phyloP scores from a whole-genome alignment of 1,284 basidiomycete species.

The Microbotryum silenes-acaulis region DNA sequence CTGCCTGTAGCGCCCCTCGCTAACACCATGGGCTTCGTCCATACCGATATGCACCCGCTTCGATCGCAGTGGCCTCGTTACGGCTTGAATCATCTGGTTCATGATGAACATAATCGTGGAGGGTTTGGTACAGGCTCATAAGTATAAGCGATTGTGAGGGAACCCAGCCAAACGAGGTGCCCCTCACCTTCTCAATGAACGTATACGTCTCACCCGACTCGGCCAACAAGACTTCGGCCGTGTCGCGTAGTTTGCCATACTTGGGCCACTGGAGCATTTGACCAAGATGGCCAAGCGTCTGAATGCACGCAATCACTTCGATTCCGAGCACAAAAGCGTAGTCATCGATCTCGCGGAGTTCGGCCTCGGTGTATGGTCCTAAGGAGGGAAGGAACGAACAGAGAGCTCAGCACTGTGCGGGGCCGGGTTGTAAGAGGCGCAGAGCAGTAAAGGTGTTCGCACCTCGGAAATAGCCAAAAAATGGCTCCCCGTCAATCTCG shows the following conservation, averaged over 20 bases:
- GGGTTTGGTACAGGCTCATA: neutral
- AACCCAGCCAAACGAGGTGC: too few relatives aligned
- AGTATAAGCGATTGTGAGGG: neutral
- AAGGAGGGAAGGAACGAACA: conserved; percentile 10
- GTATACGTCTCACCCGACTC: conserved; percentile 38
- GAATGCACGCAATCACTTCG: conserved; percentile 38
- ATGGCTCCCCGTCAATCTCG: conserved; percentile 40
- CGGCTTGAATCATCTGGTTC: conserved; percentile 36
- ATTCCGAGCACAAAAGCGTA: conserved; percentile 36
- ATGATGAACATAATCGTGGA: neutral
- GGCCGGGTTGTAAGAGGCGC: neutral
- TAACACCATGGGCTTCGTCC: conserved; percentile 41
- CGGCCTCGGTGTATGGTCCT: conserved; percentile 29
- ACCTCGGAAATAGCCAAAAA: conserved; percentile 37
- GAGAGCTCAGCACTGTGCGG: neutral
- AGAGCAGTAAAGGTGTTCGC: neutral
- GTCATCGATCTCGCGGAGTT: conserved; percentile 41
- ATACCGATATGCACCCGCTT: conserved; percentile 40
- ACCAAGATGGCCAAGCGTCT: conserved; percentile 42
- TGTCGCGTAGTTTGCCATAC: conserved; percentile 39
- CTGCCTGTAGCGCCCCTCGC: conserved; percentile 40
- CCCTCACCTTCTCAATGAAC: conserved; percentile 38
- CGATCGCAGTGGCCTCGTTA: conserved; percentile 37
- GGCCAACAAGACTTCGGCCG: conserved; percentile 40
- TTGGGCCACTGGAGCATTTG: conserved; percentile 44